phyloP scores from a whole-genome alignment of 2,329 filamentous ascomycete species.

The Aspergillus felis region DNA sequence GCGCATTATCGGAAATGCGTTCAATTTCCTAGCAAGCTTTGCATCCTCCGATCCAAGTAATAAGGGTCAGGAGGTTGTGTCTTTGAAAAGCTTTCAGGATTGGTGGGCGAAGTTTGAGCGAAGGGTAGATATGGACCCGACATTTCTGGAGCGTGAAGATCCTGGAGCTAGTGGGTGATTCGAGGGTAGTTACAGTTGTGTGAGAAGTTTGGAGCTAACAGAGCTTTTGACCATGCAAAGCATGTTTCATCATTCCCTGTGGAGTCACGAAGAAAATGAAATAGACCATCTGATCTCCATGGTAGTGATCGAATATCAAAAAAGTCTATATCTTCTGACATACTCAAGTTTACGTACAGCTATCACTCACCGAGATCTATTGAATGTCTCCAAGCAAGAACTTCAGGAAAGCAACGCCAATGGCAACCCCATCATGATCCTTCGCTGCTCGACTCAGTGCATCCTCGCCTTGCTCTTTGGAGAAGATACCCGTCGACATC shows the following conservation, averaged over 20 bases:
- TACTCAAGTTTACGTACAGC: not conserved
- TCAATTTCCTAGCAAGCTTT: constrained; percentile 92
- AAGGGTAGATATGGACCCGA: constrained; percentile 77
- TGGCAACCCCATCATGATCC: constrained; percentile 73
- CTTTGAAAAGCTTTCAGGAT: constrained; percentile 90
- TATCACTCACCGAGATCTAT: not conserved
- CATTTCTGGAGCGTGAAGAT: constrained; percentile 75
- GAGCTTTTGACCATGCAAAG: not conserved
- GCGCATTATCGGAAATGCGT: constrained; percentile 92
- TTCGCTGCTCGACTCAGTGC: constrained; percentile 62
- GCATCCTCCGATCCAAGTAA: constrained; percentile 54
- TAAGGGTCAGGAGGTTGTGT: constrained; percentile 76
- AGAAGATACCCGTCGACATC: constrained; percentile 64
- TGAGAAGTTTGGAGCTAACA: not conserved
- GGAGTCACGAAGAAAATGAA: not conserved
- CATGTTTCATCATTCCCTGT: not conserved
- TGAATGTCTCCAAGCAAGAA: constrained; percentile 61
- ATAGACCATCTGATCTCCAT: not conserved
- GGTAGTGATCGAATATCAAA: too few species aligned
- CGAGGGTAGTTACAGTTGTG: not conserved
- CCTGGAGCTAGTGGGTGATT: constrained; percentile 29
- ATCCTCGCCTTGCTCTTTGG: constrained; percentile 64
- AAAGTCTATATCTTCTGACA: not conserved
- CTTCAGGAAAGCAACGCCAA: constrained; percentile 69
- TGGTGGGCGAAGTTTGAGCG: constrained; percentile 98